These are phyloP conservation scores for Zygosaccharomyces gambellarensis DNA, from an alignment of 805 yeast species.

Conservation along the genomic window DNA sequence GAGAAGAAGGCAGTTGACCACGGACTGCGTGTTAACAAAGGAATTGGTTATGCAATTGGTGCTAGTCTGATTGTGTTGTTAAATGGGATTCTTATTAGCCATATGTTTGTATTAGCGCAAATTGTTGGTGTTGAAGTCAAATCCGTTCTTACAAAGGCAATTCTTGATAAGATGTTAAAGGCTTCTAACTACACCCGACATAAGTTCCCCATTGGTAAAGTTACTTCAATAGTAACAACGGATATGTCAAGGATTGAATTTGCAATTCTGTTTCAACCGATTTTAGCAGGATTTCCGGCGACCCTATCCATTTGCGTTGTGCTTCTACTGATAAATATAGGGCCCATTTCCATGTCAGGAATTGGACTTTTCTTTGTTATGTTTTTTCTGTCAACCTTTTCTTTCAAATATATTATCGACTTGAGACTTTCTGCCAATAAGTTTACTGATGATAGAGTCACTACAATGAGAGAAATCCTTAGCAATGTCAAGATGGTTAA, in stretches of 20 bases:
- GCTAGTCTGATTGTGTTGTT: conserved; percentile 50
- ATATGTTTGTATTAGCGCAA: conserved; percentile 58
- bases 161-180: conserved; percentile 62
- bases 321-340: conserved; percentile 61
- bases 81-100: conserved; percentile 50
- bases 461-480: conserved; percentile 70
- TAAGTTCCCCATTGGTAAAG: conserved; percentile 59
- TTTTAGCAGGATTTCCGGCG: conserved; percentile 58
- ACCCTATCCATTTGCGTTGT: conserved; percentile 59
- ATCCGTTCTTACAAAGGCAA: conserved; percentile 64
- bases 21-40: conserved; percentile 44
- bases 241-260: conserved; percentile 81
- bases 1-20: conserved; percentile 44
- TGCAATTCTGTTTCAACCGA: conserved; percentile 65
- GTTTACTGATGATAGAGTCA: conserved; percentile 73
- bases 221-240: conserved; percentile 75
- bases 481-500: conserved; percentile 77
- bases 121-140: conserved; percentile 66
- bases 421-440: conserved; percentile 53
- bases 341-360: conserved; percentile 71
- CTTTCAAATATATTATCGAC: conserved; percentile 49
- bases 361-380: conserved; percentile 47
- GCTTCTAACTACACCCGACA: conserved; percentile 56
- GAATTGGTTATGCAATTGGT: conserved; percentile 75
- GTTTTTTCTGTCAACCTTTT: conserved; percentile 38